Base-by-base conservation (phyloP, 164 flowering plant species). In the Vitis vinifera region DNA sequence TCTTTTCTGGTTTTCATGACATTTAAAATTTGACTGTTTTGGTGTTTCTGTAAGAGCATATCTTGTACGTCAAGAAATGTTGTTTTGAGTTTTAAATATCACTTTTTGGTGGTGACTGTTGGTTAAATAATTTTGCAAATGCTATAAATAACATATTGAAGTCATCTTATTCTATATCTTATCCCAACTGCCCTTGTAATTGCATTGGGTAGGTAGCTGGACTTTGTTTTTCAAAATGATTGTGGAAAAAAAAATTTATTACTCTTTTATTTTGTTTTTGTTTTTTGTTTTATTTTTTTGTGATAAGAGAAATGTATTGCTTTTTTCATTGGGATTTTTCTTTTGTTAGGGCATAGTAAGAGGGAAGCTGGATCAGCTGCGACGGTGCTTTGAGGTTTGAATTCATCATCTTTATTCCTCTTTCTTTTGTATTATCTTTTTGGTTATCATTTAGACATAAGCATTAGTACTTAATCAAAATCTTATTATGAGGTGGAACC, bases 291-390 rank as follows among this genome's bases (percentile, higher is more conserved):
- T 48, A 15, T 31, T 17, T 51, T 61, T 9, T 67, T 1, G 68
- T 2, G 17, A 4, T 19, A 13, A 50, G 15, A 51, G 58, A 52
- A 52, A 13, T 66, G 5, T 62, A 29, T 27, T 74, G 27, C 56
- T 47, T 61, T 5, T 56, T 47, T 44, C 37, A 3, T 8, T 61
- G 58, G 30, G 68, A 72, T 44, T 53, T 60, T 16, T 67, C 57
- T 49, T 59, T 51, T 57, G 37, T 69, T 70, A 94, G 99, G 97
- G 99, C 61, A 95, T 95, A 73, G 94, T 92, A 57, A 87, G 93
- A 81, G 99, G 99, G 71, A 92, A 95, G 87, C 89, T 95, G 79
- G 96, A 95, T 82, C 99, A 95, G 83, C 73, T 84, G 77, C 85
- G 90, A 30, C 85, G 96, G 79, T 95, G 96, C 85, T 91, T 95